phyloP scores from a whole-genome alignment of 2,329 filamentous ascomycete genomes.

The Grosmannia penicillata region DNA sequence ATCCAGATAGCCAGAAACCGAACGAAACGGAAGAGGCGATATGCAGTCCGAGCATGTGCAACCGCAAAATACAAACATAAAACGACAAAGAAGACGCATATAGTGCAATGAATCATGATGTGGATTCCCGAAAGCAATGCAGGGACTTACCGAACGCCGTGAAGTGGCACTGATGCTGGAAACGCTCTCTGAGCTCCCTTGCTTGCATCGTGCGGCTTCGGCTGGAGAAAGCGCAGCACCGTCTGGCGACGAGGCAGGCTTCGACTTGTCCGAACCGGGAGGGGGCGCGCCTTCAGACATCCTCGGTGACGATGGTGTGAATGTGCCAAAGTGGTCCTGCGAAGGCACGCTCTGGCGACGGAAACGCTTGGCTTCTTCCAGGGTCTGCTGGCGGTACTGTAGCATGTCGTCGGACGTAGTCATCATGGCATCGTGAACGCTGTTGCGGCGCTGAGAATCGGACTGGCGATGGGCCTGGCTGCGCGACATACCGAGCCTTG shows the following conservation, averaged over 20 bases:
- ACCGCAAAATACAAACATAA: no score
- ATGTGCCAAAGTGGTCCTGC: conserved; percentile 26
- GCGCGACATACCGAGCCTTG: conserved; percentile 18
- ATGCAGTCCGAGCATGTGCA: no score
- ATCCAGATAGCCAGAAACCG: no score
- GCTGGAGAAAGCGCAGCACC: no score
- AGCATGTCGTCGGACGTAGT: conserved; percentile 53
- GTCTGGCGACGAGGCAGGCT: no score
- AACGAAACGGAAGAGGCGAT: no score
- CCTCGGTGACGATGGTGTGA: conserved; percentile 21
- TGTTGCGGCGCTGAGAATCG: conserved; percentile 31
- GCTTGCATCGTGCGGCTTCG: conserved; percentile 22
- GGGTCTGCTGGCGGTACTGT: conserved; percentile 36
- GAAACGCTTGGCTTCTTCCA: conserved; percentile 61
- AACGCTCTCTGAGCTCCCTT: conserved; percentile 51
- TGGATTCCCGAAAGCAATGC: neutral
- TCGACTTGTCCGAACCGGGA: conserved; percentile 22
- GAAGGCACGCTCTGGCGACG: conserved; percentile 72
- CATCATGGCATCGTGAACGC: conserved; percentile 29
- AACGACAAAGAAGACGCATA: conserved; percentile 13
- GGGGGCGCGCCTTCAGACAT: conserved; percentile 17
- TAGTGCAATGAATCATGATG: conserved; percentile 2
- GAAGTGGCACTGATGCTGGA: conserved; percentile 45
- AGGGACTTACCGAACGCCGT: conserved; percentile 48
- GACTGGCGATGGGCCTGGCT: conserved; percentile 16